Evolutionary conservation across 2,329 filamentous ascomycete genomes (phyloP).

Genomic region (Paramyrothecium sp.): DNA sequence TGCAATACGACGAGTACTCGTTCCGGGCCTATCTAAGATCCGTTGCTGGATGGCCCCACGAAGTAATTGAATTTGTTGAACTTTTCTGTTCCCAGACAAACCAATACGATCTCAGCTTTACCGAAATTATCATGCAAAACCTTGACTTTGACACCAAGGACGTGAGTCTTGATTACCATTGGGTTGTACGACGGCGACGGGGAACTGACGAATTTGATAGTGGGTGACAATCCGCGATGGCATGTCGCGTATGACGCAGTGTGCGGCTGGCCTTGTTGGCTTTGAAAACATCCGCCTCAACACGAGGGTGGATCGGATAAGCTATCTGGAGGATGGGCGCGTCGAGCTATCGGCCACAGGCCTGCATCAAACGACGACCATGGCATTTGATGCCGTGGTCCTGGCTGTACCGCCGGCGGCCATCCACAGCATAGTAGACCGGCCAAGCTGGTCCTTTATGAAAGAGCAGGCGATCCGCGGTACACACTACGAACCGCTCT

Average conservation of each 20-base stretch:
- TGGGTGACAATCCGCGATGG: conserved; percentile 4
- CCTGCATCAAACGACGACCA: background rate
- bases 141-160: conserved; percentile 4
- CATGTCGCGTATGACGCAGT: conserved; percentile 3
- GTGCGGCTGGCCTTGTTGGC: conserved; percentile 1
- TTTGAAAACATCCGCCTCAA: conserved; percentile 2
- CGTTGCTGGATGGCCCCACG: conserved; percentile 6
- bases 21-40: conserved; percentile 4
- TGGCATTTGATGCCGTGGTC: conserved; percentile 2
- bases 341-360: background rate
- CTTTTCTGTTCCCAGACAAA: conserved; percentile 8
- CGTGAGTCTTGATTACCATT: background rate
- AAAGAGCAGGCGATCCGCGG: conserved; percentile 6
- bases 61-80: conserved; percentile 9
- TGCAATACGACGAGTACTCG: conserved; percentile 5
- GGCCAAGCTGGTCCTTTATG: conserved; percentile 5
- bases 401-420: conserved; percentile 2
- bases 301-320: background rate
- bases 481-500: conserved; percentile 4
- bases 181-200: background rate
- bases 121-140: conserved; percentile 7
- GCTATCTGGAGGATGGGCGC: background rate
- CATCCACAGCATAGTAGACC: conserved; percentile 1
- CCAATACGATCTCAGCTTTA: conserved; percentile 8
- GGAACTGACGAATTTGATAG: background rate